A percentile compares a stretch with the other conserved stretches of the same genome.
Evolutionary conservation across 352 stramenopile species (phyloP).

Genomic region (Nothophytophthora sp.): DNA sequence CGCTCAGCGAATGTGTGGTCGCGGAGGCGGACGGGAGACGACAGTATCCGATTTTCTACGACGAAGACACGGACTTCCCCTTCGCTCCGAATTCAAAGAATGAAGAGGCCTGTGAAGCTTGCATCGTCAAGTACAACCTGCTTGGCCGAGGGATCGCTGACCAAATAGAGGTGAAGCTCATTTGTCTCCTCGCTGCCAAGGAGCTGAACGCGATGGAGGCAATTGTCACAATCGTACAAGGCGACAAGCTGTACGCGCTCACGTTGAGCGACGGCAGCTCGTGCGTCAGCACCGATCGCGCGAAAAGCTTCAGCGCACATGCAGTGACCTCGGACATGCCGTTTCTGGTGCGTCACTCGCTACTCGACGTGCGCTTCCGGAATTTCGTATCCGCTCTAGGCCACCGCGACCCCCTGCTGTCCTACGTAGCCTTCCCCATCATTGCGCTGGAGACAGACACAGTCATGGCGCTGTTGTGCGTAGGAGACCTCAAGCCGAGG

Average conservation of each 20-base stretch:
- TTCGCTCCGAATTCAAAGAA: slow-evolving; percentile 20
- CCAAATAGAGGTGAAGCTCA: slow-evolving; percentile 42
- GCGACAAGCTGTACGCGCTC: slow-evolving; percentile 29
- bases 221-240: slow-evolving; percentile 39
- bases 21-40: slow-evolving; percentile 42
- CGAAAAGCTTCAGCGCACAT: slow-evolving; percentile 42
- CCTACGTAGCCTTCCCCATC: slow-evolving; percentile 55
- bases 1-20: slow-evolving; percentile 42
- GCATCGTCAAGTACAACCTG: slow-evolving; percentile 31
- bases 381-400: slow-evolving; percentile 39
- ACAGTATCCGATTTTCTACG: slow-evolving; percentile 49
- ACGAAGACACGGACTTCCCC: slow-evolving; percentile 33
- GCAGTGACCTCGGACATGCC: slow-evolving; percentile 26
- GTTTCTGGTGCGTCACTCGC: slow-evolving; percentile 49
- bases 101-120: slow-evolving; percentile 31
- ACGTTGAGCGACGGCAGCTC: slow-evolving; percentile 8
- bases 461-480: slow-evolving; percentile 40
- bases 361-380: slow-evolving; percentile 55
- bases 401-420: slow-evolving; percentile 21
- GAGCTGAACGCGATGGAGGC: slow-evolving; percentile 40
- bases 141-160: slow-evolving; percentile 13
- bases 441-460: slow-evolving; percentile 12
- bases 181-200: slow-evolving; percentile 54
- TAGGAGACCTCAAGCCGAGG: slow-evolving; percentile 41
- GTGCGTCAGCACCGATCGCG: slow-evolving; percentile 19